Evolutionary conservation across 306 rosid genomes (phyloP).

Genomic region (Fragaria iinumae): DNA sequence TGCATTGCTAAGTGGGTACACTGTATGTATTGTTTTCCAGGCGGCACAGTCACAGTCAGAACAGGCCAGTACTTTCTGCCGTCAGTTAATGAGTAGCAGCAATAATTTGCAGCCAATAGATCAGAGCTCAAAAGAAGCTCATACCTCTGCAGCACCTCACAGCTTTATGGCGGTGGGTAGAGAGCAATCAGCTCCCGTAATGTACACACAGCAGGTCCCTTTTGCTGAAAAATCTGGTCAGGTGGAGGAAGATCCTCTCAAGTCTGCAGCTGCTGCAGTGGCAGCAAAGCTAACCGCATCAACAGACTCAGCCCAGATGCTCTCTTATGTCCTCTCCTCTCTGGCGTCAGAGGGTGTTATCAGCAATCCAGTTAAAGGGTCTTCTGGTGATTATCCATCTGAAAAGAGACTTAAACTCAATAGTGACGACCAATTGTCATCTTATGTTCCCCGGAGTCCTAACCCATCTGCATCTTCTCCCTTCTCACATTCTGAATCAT

Average conservation of each 20-base stretch:
- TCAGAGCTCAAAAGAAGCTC: constrained; percentile 64
- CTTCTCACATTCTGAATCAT: constrained; percentile 51
- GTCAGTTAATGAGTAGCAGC: constrained; percentile 46
- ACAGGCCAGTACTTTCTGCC: constrained; percentile 48
- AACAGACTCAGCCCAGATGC: constrained; percentile 91
- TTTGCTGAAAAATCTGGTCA: constrained; percentile 59
- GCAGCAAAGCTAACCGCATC: constrained; percentile 97
- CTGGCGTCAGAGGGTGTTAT: constrained; percentile 95
- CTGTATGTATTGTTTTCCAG: constrained; percentile 40
- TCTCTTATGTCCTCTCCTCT: constrained; percentile 88
- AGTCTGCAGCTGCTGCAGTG: constrained; percentile 98
- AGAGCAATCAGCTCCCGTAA: constrained; percentile 81
- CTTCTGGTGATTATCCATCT: constrained; percentile 57
- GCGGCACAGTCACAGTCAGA: constrained; percentile 82
- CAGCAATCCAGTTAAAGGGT: constrained; percentile 53
- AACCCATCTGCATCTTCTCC: constrained; percentile 55
- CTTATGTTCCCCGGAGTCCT: constrained; percentile 57
- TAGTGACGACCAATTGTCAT: constrained; percentile 52
- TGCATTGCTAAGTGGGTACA: not conserved
- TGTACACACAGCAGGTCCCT: constrained; percentile 53
- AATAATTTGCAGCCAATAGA: constrained; percentile 45
- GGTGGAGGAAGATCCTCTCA: constrained; percentile 70
- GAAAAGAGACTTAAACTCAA: constrained; percentile 82
- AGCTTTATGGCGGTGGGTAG: constrained; percentile 49
- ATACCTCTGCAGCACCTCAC: constrained; percentile 54